Conservation (phyloP, 2,329 filamentous ascomycete species). For the Paracamarosporium sp. region DNA sequence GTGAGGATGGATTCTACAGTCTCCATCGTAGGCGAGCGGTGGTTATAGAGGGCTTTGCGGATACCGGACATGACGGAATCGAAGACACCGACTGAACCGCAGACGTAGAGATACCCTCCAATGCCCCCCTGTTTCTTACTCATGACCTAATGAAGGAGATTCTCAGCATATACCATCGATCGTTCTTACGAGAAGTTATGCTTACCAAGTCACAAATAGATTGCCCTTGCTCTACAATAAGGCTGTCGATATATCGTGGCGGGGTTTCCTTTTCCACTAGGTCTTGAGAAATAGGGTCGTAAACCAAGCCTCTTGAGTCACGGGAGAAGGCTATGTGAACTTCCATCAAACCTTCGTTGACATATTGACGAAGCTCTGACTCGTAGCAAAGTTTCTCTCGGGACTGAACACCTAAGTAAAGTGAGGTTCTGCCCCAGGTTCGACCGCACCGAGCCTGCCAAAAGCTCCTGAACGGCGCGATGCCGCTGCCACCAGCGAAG, state of each 20-base stretch:
- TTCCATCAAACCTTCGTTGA: constrained; percentile 58
- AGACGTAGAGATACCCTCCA: constrained; percentile 54
- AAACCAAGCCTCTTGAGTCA: constrained; percentile 56
- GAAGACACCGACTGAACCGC: constrained; percentile 57
- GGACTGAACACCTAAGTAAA: constrained; percentile 30
- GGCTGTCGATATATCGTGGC: constrained; percentile 60
- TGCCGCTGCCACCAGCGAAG: constrained; percentile 55
- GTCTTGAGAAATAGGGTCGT: constrained; percentile 51
- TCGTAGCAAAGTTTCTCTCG: constrained; percentile 33
- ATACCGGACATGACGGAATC: constrained; percentile 64
- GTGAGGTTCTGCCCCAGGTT: constrained; percentile 25
- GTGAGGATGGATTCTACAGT: constrained; percentile 28
- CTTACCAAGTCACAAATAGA: constrained; percentile 62
- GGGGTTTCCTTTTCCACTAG: constrained; percentile 58
- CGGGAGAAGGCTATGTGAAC: constrained; percentile 62
- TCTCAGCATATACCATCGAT: not conserved
- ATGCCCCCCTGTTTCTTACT: constrained; percentile 18
- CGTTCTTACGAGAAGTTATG: constrained; percentile 52
- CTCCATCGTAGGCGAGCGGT: constrained; percentile 30
- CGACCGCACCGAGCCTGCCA: constrained; percentile 29
- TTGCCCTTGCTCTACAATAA: constrained; percentile 60
- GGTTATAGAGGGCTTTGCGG: constrained; percentile 58
- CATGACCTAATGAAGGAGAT: not conserved
- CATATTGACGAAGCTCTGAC: constrained; percentile 28
- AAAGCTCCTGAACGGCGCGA: constrained; percentile 33